Conservation (phyloP, 2,329 filamentous ascomycete genomes). For the Ustulina deusta region DNA sequence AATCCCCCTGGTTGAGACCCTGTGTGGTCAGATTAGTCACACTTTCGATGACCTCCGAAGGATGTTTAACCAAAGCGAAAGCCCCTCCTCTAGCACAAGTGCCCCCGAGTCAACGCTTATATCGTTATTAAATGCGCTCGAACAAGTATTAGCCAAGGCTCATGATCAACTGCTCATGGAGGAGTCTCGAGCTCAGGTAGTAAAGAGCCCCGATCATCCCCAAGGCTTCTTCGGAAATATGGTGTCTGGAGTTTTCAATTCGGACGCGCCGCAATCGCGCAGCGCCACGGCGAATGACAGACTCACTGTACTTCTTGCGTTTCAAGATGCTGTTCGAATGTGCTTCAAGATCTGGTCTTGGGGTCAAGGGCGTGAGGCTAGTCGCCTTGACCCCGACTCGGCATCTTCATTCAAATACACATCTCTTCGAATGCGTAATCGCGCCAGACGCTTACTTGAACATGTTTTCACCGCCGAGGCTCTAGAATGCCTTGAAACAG, state of each 20-base stretch:
- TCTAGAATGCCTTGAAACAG: conserved; percentile 91
- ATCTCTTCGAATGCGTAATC: conserved; percentile 89
- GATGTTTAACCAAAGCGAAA: conserved; percentile 65
- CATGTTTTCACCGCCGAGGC: conserved; percentile 93
- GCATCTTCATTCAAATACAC: conserved; percentile 90
- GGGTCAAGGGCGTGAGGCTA: conserved; percentile 74
- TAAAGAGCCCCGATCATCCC: conserved; percentile 84
- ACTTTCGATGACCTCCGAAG: conserved; percentile 78
- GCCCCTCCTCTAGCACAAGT: conserved; percentile 49
- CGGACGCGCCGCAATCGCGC: conserved; percentile 80
- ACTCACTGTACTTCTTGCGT: conserved; percentile 92
- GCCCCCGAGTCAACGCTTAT: conserved; percentile 80
- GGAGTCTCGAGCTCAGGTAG: conserved; percentile 74
- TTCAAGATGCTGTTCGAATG: conserved; percentile 93
- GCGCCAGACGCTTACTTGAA: conserved; percentile 87
- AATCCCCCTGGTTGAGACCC: conserved; percentile 88
- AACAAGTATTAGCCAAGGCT: conserved; percentile 87
- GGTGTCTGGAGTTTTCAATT: conserved; percentile 89
- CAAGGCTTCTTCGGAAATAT: conserved; percentile 95
- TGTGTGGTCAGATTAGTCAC: conserved; percentile 80
- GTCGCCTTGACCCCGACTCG: conserved; percentile 72
- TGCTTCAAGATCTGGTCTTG: conserved; percentile 97
- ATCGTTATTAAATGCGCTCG: conserved; percentile 90
- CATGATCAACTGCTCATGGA: conserved; percentile 85
- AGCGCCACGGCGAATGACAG: conserved; percentile 92